Evolutionary conservation across 352 stramenopile species (phyloP), one percentile per base, ranked within the genome.

Genomic region (Lagenidium giganteum): DNA sequence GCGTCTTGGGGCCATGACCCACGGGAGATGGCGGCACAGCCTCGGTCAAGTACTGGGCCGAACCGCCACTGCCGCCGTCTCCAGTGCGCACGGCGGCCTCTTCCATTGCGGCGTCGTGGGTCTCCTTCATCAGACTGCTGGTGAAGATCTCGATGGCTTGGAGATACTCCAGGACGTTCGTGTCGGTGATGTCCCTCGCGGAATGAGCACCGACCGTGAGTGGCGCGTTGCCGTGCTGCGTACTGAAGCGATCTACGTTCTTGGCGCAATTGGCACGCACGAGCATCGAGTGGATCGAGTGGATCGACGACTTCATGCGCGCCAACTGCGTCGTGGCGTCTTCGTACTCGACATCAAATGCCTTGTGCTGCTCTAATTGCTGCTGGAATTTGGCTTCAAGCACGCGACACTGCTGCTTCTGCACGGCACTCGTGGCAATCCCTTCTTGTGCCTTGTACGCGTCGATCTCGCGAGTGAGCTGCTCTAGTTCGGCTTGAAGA

Each of bases 81-180:
- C 20, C 40, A 5, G 37, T 31, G 5, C 26, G 14, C 5, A 13
- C 26, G 7, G 29, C 39, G 5, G 38, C 17, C 7, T 34, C 33
- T 5, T 30, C 42, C 2, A 29, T 24, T 4, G 21, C 47, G 3
- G 38, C 25, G 2, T 69, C 54, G 26, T 74, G 66, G 30, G 45
- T 74, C 36, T 80, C 69, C 26, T 80, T 51, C 24, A 77, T 66
- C 23, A 87, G 45, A 8, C 70, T 65, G 18, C 72, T 87, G 11
- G 71, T 64, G 41, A 81, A 87, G 41, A 64, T 83, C 57, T 90
- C 75, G 29, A 90, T 82, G 13, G 67, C 75, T 42, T 87, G 69
- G n/a, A 88, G 60, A 26, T 82, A 87, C 45, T 87, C 78, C 25
- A 90, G 61, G 23, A 87, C 66, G 33, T 86, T 90, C 22, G 67